Evolutionary conservation across 176 grass and related monocot species (phyloP).

Genomic region (Eragrostis nindensis): DNA sequence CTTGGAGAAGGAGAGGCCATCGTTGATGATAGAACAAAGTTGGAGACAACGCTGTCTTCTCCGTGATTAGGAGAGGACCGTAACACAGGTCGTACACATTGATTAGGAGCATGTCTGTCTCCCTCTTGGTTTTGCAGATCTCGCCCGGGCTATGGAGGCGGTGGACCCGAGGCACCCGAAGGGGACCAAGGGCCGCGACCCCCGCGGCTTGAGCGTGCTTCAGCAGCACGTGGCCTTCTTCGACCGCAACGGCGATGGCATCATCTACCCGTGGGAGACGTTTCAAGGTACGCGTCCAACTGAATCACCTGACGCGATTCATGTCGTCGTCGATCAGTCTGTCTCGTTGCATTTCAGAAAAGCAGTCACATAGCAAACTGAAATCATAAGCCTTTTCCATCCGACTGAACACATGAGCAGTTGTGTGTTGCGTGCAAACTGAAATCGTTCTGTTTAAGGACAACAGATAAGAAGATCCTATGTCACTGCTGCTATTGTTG

Average conservation of each 20-base stretch:
- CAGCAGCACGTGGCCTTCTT: constrained; percentile 82
- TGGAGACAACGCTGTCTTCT: background rate
- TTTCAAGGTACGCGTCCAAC: constrained; percentile 39
- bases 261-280: constrained; percentile 39
- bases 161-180: constrained; percentile 66
- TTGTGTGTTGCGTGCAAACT: background rate
- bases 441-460: background rate
- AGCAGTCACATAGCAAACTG: background rate
- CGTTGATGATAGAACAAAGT: background rate
- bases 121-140: constrained; percentile 41
- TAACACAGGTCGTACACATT: background rate
- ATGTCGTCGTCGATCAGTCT: background rate
- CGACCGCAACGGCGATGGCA: constrained; percentile 58
- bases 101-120: background rate
- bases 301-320: background rate
- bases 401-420: background rate
- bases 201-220: constrained; percentile 56
- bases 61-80: background rate
- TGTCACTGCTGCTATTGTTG: background rate
- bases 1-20: background rate
- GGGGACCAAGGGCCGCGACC: constrained; percentile 50
- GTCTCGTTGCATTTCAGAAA: background rate
- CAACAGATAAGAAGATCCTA: background rate
- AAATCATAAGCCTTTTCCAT: background rate
- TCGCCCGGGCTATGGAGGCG: constrained; percentile 54